Evolutionary conservation across 2,329 filamentous ascomycete genomes (phyloP).

Genomic region (Teratosphaeriaceae sp.): DNA sequence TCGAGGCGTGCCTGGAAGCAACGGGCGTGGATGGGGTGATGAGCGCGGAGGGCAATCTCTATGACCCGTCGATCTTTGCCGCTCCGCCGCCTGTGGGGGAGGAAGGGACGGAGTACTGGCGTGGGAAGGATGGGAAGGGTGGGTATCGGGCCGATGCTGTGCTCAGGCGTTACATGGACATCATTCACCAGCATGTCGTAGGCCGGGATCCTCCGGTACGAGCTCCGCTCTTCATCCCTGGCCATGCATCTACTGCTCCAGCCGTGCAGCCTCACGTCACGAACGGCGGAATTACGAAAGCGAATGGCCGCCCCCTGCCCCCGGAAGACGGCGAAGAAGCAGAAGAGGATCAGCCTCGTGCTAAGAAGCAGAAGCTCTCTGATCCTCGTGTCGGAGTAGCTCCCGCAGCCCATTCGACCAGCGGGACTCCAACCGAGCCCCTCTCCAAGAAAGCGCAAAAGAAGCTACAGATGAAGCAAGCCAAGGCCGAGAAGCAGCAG

Average conservation of each 20-base stretch:
- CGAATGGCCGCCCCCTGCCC: background rate
- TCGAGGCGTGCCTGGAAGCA: constrained; percentile 67
- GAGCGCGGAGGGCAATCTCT: constrained; percentile 92
- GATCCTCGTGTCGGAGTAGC: too few relatives aligned
- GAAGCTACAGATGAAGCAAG: constrained; percentile 26
- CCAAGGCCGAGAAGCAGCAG: constrained; percentile 19
- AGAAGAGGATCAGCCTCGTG: constrained; percentile 44
- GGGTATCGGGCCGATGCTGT: constrained; percentile 88
- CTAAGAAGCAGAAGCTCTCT: constrained; percentile 46
- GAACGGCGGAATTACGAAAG: background rate
- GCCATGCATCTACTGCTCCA: constrained; percentile 29
- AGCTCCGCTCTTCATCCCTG: constrained; percentile 65
- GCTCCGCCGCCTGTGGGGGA: constrained; percentile 55
- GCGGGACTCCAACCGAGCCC: background rate
- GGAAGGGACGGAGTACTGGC: constrained; percentile 79
- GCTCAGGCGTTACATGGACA: constrained; percentile 81
- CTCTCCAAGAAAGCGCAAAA: constrained; percentile 2
- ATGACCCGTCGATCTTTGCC: constrained; percentile 83
- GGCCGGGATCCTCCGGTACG: constrained; percentile 59
- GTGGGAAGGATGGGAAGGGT: constrained; percentile 67
- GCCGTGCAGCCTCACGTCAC: background rate
- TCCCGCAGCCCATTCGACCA: background rate
- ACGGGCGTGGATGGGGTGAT: constrained; percentile 92
- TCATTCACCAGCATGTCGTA: constrained; percentile 73
- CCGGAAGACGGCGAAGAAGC: constrained; percentile 34